These are phyloP conservation scores for Sphagnum contortum DNA, from an alignment of 225 moss, liverwort and hornwort species.

Conservation along the genomic window DNA sequence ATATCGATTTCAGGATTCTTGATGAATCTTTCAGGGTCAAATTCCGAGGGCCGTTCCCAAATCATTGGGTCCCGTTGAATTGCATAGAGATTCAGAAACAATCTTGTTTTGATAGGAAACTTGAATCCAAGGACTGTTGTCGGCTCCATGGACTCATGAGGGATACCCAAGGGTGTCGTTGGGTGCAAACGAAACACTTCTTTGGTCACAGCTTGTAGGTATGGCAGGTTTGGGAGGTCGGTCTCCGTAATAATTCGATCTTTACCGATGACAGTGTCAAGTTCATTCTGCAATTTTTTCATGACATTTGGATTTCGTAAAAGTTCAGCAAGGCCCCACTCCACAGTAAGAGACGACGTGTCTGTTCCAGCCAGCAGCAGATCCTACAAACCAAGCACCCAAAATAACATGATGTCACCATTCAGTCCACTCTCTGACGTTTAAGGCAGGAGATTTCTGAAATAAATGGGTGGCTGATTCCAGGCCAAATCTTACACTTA, in stretches of 20 bases:
- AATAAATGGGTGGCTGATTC: no score
- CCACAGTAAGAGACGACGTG: conserved; percentile 15
- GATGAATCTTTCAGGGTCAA: conserved; percentile 26
- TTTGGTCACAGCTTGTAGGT: conserved; percentile 23
- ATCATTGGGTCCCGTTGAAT: conserved; percentile 19
- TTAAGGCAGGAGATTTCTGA: no score
- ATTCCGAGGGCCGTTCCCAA: conserved; percentile 16
- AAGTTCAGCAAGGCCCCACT: conserved; percentile 33
- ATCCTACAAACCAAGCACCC: conserved; percentile 6
- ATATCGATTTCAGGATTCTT: conserved; percentile 5
- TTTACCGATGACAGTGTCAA: conserved; percentile 17
- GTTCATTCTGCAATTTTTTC: conserved; percentile 10
- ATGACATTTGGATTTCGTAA: conserved; percentile 16
- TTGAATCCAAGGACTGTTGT: conserved; percentile 21
- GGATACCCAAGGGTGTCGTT: conserved; percentile 11
- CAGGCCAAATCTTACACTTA: no score
- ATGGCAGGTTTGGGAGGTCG: conserved; percentile 17
- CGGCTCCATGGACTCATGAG: conserved; percentile 17
- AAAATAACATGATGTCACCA: no score
- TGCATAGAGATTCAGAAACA: conserved; percentile 26
- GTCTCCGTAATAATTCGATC: conserved; percentile 16
- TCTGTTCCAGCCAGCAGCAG: conserved; percentile 23
- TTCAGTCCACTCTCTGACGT: no score
- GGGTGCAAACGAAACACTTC: conserved; percentile 29
- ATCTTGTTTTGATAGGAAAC: conserved; percentile 13